Evolutionary conservation across 2,329 filamentous ascomycete genomes (phyloP).

Genomic region (Diaporthe batatas): DNA sequence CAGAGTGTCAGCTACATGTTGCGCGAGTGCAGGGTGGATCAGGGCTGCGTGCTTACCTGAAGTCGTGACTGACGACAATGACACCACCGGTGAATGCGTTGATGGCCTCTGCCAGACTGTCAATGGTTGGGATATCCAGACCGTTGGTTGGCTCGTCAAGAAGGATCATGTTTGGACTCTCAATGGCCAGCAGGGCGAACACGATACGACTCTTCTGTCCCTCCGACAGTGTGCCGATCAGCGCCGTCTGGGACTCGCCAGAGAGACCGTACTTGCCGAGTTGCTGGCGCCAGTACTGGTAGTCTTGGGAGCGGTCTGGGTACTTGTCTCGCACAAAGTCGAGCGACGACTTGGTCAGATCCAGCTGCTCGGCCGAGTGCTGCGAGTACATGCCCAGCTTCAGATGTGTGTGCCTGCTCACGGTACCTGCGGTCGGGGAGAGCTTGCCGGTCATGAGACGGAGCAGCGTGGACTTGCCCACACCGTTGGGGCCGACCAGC

Average conservation of each 20-base stretch:
- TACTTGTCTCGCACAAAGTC: conserved; percentile 99
- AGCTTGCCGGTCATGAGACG: conserved; percentile 97
- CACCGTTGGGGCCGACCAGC: conserved; percentile 98
- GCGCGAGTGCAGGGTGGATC: conserved; percentile 25
- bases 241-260: conserved; percentile 93
- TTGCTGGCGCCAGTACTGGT: conserved; percentile 99
- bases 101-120: conserved; percentile 97
- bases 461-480: conserved; percentile 96
- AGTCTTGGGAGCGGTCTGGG: conserved; percentile 88
- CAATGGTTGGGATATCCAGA: conserved; percentile 98
- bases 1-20: conserved; percentile 42
- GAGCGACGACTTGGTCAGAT: conserved; percentile 96
- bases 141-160: conserved; percentile 99
- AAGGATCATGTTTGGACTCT: conserved; percentile 96
- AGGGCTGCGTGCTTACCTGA: conserved; percentile 75
- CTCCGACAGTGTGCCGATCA: conserved; percentile 98
- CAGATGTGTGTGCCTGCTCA: conserved; percentile 95
- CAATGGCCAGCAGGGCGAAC: conserved; percentile 95
- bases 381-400: conserved; percentile 99
- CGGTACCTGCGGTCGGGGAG: conserved; percentile 82
- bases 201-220: conserved; percentile 99
- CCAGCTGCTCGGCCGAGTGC: conserved; percentile 98
- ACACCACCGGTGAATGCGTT: conserved; percentile 97
- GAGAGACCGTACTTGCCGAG: conserved; percentile 94
- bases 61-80: conserved; percentile 98